Evolutionary conservation across 495 filamentous ascomycete genomes (phyloP).

Genomic region (Astrothelium macrocarpum): DNA sequence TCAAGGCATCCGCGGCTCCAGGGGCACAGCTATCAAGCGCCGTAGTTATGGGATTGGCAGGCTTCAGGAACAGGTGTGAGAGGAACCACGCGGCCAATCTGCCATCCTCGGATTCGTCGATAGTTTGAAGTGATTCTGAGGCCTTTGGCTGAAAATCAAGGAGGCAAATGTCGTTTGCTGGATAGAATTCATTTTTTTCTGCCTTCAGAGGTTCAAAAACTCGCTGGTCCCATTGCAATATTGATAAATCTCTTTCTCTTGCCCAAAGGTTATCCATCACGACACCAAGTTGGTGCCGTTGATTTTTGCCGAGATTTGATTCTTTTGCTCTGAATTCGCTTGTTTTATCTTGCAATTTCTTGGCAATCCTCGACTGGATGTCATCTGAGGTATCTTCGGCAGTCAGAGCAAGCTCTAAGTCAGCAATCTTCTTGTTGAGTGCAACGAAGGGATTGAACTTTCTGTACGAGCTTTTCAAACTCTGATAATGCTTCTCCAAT

Average conservation of each 20-base stretch:
- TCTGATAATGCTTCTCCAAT: not conserved
- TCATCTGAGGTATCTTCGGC: not conserved
- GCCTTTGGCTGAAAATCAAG: slow-evolving; percentile 22
- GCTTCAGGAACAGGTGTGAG: slow-evolving; percentile 11
- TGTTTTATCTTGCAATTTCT: not conserved
- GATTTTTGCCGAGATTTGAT: not conserved
- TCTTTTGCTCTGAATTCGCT: not conserved
- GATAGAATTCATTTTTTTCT: slow-evolving; percentile 10
- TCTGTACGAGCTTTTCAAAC: not conserved
- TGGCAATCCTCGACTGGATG: not conserved
- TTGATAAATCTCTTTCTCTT: not conserved
- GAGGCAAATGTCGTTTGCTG: slow-evolving; percentile 11
- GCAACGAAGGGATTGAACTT: not conserved
- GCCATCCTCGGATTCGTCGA: slow-evolving; percentile 5
- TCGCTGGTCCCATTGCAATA: slow-evolving; percentile 10
- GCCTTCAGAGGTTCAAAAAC: slow-evolving; percentile 15
- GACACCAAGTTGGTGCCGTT: not conserved
- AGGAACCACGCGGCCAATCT: slow-evolving; percentile 14
- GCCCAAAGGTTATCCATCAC: not conserved
- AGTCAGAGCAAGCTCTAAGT: not conserved
- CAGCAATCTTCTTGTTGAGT: not conserved
- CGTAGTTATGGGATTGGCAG: slow-evolving; percentile 3
- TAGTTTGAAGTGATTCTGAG: slow-evolving; percentile 7
- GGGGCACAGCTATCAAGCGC: slow-evolving; percentile 25
- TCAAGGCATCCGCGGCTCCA: slow-evolving; percentile 28